These are phyloP conservation scores for Phytophthora sp. DNA, from an alignment of 352 stramenopile genomes.

Conservation along the genomic window DNA sequence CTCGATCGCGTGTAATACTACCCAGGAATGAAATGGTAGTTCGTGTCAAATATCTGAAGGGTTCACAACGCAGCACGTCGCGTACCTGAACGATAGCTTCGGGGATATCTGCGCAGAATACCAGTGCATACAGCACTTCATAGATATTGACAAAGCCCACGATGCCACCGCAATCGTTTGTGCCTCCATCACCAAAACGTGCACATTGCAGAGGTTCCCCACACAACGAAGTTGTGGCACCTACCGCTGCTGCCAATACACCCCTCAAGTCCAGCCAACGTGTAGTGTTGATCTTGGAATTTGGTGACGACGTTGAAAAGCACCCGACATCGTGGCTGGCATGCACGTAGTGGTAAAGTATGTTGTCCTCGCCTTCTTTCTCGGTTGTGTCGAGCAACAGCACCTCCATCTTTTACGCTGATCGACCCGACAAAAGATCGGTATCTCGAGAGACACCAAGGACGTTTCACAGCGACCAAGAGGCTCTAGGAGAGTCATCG, in stretches of 20 bases:
- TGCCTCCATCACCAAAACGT: slow-evolving; percentile 31
- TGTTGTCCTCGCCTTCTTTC: slow-evolving; percentile 76
- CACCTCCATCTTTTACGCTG: slow-evolving; percentile 58
- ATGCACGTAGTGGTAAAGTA: slow-evolving; percentile 48
- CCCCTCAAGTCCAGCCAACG: slow-evolving; percentile 55
- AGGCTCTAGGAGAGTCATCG: not conserved
- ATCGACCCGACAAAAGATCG: slow-evolving; percentile 6
- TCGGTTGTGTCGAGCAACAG: slow-evolving; percentile 68
- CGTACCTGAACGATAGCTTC: slow-evolving; percentile 23
- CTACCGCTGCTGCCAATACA: slow-evolving; percentile 63
- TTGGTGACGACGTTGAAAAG: slow-evolving; percentile 8
- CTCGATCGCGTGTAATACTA: slow-evolving; percentile 62
- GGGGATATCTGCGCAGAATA: slow-evolving; percentile 33
- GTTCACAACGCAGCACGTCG: not conserved
- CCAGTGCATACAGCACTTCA: slow-evolving; percentile 62
- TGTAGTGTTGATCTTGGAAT: not conserved
- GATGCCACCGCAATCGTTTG: slow-evolving; percentile 12
- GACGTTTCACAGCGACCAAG: slow-evolving; percentile 19
- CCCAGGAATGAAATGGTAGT: too few species aligned
- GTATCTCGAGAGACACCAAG: slow-evolving; percentile 3
- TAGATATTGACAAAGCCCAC: slow-evolving; percentile 56
- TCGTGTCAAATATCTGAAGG: not conserved
- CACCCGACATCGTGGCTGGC: not conserved
- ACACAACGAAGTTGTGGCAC: slow-evolving; percentile 52
- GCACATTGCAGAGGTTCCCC: slow-evolving; percentile 47